Base-by-base conservation (phyloP, 768 basidiomycete species). In the Mycena filopes region DNA sequence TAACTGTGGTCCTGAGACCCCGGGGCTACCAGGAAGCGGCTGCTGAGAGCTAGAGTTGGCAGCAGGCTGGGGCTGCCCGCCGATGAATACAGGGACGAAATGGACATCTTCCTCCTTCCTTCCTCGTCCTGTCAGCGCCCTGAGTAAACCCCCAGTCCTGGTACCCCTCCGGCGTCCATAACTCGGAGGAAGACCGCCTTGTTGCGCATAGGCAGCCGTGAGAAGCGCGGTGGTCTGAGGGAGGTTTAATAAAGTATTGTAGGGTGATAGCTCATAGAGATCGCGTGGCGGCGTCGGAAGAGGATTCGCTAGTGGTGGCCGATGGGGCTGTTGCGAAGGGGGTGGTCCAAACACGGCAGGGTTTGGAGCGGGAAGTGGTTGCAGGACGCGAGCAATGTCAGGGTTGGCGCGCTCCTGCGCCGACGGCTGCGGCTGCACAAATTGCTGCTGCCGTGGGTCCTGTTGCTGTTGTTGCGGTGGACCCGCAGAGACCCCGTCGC, bases 201-300 rank as follows among this genome's bases (percentile, higher is more conserved):
- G 55, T 56, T 66, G 65, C 9, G 59, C 72, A 64, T 77, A 79
- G 11, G 75, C 75, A 20, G 74, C 77, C 20, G 75, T 79, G 6
- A 79, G 77, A 50, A 82, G 70, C 1, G 78, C 75, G 4, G 79
- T 79, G 2, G 84, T 83, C 46, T 81, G 79, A 1, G 85, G 87
- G 20, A 89, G 83, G 56, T 82, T 81, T 8, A 89, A 78, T 0
- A 91, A 74, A 1, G 78, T 75, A 55, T 84, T 83, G 73, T 90
- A 90, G 0, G 88, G 88, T 0, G 87, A 80, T 28, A 77, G 75
- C 15, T 84, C 81, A 74, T 88, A 90, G 10, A 92, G 58, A 71
- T 92, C 86, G 31, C 77, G 76, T 0, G 92, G 92, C 0, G 86
- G 90, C 3, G 73, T 63, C 0, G 92, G 92, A 11, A 93, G 85